Evolutionary conservation across 176 grass and related monocot genomes (phyloP).

Genomic region (Calamus simplicifolius): DNA sequence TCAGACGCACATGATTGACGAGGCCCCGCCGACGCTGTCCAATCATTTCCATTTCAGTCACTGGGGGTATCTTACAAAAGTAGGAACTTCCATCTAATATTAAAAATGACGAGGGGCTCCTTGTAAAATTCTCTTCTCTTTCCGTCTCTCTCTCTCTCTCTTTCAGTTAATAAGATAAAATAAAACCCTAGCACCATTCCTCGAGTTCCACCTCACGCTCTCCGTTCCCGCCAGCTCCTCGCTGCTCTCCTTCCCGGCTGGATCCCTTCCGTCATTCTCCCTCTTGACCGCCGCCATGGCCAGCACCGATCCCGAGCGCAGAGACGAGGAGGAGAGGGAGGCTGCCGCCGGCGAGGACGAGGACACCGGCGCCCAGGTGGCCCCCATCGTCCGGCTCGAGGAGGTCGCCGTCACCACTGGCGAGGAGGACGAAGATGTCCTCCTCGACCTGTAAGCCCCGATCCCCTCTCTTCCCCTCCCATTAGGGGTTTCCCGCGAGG

Average conservation of each 20-base stretch:
- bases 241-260: neutral
- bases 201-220: neutral
- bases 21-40: no score
- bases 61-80: no score
- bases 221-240: neutral
- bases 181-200: no score
- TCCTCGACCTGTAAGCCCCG: slow-evolving; percentile 46
- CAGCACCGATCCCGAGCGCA: slow-evolving; percentile 16
- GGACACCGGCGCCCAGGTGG: slow-evolving; percentile 68
- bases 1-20: no score
- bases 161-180: no score
- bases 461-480: no score
- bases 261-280: neutral
- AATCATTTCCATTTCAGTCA: no score
- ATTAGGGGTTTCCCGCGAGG: no score
- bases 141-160: neutral
- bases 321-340: slow-evolving; percentile 19
- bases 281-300: slow-evolving; percentile 7
- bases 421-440: slow-evolving; percentile 60
- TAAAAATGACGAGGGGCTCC: no score
- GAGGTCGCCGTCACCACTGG: slow-evolving; percentile 55
- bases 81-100: no score
- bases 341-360: slow-evolving; percentile 49
- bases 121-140: neutral
- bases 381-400: slow-evolving; percentile 54